Evolutionary conservation across 257 asterid species (phyloP).

Genomic region (Nicotiana paniculata): DNA sequence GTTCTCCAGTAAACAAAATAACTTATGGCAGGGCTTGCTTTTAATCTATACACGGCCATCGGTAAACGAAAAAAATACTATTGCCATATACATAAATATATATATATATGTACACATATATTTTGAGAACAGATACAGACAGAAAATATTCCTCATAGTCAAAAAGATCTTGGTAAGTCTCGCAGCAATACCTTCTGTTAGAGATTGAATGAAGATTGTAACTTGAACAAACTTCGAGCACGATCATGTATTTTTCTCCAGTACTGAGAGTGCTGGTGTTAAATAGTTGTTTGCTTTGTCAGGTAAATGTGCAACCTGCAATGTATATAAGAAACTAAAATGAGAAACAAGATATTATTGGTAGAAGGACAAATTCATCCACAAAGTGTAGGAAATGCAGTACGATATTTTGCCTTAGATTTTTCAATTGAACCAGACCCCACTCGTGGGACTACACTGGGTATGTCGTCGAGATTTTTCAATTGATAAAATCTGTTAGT

Average conservation of each 20-base stretch:
- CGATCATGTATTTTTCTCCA: constrained; percentile 80
- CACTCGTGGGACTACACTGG: too few relatives aligned
- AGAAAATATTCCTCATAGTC: background rate
- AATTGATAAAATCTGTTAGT: background rate
- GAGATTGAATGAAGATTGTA: background rate
- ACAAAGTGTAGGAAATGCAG: background rate
- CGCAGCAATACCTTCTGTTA: constrained; percentile 6
- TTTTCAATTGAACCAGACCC: too few relatives aligned
- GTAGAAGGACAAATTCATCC: background rate
- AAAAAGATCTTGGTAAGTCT: constrained; percentile 2
- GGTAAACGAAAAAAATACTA: background rate
- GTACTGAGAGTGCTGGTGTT: constrained; percentile 92
- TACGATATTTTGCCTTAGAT: background rate
- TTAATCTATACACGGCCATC: background rate
- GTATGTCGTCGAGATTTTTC: background rate
- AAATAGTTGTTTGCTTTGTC: constrained; percentile 96
- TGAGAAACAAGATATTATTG: background rate
- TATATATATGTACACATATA: background rate
- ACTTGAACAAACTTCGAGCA: background rate
- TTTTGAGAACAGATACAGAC: background rate
- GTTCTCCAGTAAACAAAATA: background rate
- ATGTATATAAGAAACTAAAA: background rate
- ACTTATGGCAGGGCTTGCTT: background rate
- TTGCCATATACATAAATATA: background rate
- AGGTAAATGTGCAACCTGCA: constrained; percentile 93